Evolutionary conservation across 148 eudicot genomes (phyloP), one percentile per base, ranked within the genome.

Genomic region (Nepenthes gracilis): DNA sequence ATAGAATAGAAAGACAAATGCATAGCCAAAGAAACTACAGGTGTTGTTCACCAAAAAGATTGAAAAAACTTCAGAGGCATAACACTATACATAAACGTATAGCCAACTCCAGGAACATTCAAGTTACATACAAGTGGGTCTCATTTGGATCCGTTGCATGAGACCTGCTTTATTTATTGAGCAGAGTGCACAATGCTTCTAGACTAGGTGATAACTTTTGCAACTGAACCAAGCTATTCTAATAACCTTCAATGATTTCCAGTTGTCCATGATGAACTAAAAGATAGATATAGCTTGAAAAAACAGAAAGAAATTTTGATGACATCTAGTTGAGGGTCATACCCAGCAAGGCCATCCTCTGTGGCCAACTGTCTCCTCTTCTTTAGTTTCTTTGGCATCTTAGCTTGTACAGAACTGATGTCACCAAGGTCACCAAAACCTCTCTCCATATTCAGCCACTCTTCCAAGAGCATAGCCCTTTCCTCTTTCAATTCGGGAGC

Each of bases 341-440:
- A 87, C 93, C 93, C 90, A 40, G 91, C 71, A 33, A 91, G 85
- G 58, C 96, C 98, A 71, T 93, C 96, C 58, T 86, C 96, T 1
- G 82, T 80, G 45, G 78, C 77, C 4, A 93, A 61, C 56, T 80
- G 91, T 55, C 95, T 77, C 37, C 83, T 67, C 80, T 84, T 84
- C 72, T 88, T 93, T 58, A 93, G 88, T 68, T 93, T 93, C 87
- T 93, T 93, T 2, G 98, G 98, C 80, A 86, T 67, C 74, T 88
- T 93, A 14, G 63, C 79, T 48, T 74, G 78, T 47, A 86, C 95
- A 54, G 69, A 67, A 58, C 67, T 55, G 32, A 72, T 75, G 72
- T 93, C 85, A 6, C 98, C 98, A 53, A 92, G 75, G 60, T 82
- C 87, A 32, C 85, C 88, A 63, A 86, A 86, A 32, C 76, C 74